Base-by-base conservation (phyloP, 176 grass and related monocot genomes). In the Ananas comosus region DNA sequence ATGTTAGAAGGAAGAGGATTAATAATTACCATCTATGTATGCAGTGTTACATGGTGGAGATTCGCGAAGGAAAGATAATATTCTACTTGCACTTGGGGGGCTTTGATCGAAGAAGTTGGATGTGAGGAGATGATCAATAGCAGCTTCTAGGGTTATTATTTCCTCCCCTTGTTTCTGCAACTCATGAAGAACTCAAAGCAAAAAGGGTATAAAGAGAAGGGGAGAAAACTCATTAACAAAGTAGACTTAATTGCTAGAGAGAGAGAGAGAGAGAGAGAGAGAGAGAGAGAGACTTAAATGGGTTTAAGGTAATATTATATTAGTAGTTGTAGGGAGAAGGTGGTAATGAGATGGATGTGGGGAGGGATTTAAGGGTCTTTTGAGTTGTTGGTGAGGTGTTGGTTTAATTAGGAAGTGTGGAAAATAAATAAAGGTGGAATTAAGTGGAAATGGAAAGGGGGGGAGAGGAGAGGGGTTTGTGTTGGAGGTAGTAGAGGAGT, bases 311-410 rank as follows among this genome's bases (percentile, higher is more conserved):
- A 71, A 71, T 51, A 71, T 47, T 71, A 51, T 51, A 71, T 19
- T 21, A 71, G 33, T 42, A 42, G 33, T 4, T 42, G 33, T 42
- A 51, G 16, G 67, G 51, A 51, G 17, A 71, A 48, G 68, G 51
- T 71, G 56, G 56, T 61, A 61, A 61, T 21, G 21, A 61, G 56
- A 61, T 56, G 16, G 52, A 56, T 61, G 21, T 16, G 56, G 14
- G 21, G 16, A 18, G 51, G 68, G 68, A 12, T 47, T 71, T 71
- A 51, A 71, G 18, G 48, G 5, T 33, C 68, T 50, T 71, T 71
- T 71, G 68, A 71, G 68, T 51, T 79, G 56, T 72, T 79, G 77
- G 66, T 79, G 53, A 25, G 53, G 64, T 72, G 68, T 72, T 71
- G 68, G 67, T 79, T 70, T 66, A 72, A 70, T 51, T 64, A 72